Percentiles rank a stretch among this genome's conserved stretches.
phyloP scores from a whole-genome alignment of 179 eudicot species.

The Beta corolliflora region DNA sequence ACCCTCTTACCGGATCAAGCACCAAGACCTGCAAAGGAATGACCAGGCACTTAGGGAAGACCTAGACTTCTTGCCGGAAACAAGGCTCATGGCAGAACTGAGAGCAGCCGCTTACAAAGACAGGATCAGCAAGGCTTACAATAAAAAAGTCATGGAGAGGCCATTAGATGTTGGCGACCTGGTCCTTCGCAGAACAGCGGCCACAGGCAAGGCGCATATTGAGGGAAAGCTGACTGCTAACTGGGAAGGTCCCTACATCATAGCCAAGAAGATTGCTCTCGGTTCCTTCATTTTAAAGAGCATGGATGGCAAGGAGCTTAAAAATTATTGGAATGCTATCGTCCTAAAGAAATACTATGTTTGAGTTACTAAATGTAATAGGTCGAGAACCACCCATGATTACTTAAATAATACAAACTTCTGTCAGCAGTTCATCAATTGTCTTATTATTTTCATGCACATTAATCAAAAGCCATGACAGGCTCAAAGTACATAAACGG shows the following conservation, averaged over 20 bases:
- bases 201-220: accelerated
- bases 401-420: too few relatives aligned
- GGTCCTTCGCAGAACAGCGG: not conserved
- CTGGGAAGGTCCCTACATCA: not conserved
- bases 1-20: not conserved
- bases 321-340: too few relatives aligned
- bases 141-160: not conserved
- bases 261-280: too few relatives aligned
- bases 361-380: too few relatives aligned
- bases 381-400: too few relatives aligned
- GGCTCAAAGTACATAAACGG: too few relatives aligned
- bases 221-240: not conserved
- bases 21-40: accelerated
- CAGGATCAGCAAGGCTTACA: not conserved
- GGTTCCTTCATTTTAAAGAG: too few relatives aligned
- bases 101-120: not conserved
- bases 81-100: not conserved
- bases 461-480: too few relatives aligned
- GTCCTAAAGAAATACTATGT: too few relatives aligned
- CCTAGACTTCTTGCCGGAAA: not conserved
- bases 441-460: too few relatives aligned
- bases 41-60: accelerated
- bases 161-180: not conserved
- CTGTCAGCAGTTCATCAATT: too few relatives aligned
- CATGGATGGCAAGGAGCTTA: too few relatives aligned